Conservation (phyloP, 1,139 yeast genomes). For the Yamadazyma triangularis region DNA sequence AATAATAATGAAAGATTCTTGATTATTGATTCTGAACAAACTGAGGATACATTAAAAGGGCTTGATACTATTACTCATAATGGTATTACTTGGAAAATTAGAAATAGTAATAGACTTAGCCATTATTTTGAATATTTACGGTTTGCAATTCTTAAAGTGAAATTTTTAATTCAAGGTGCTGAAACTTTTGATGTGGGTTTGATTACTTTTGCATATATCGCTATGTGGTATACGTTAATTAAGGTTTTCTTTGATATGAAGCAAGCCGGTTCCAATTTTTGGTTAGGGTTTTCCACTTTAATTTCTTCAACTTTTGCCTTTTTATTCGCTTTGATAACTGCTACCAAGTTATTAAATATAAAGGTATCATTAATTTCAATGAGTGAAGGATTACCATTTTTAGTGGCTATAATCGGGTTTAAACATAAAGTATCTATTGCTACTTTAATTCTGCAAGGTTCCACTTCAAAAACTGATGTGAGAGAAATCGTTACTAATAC, state of each 20-base stretch:
- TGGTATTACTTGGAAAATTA: conserved; percentile 58
- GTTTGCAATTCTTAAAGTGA: conserved; percentile 41
- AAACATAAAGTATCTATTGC: conserved; percentile 82
- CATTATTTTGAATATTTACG: conserved; percentile 61
- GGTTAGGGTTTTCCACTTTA: conserved; percentile 83
- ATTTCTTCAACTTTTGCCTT: conserved; percentile 84
- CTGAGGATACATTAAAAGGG: conserved; percentile 28
- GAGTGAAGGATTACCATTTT: conserved; percentile 90
- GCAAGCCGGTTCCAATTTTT: conserved; percentile 75
- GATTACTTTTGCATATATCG: conserved; percentile 77
- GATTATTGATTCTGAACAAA: conserved; percentile 34
- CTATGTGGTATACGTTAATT: conserved; percentile 84
- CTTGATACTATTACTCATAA: conserved; percentile 29
- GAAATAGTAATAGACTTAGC: conserved; percentile 60
- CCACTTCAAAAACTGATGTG: conserved; percentile 36
- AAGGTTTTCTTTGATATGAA: conserved; percentile 81
- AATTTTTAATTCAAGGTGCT: conserved; percentile 63
- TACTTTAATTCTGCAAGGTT: conserved; percentile 49
- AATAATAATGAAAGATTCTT: conserved; percentile 36
- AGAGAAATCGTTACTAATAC: conserved; percentile 51
- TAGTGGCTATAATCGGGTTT: conserved; percentile 91
- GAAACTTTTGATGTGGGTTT: conserved; percentile 84
- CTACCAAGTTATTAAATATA: conserved; percentile 49
- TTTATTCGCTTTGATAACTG: conserved; percentile 70
- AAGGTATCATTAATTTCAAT: conserved; percentile 71